Evolutionary conservation across 805 yeast species (phyloP).

Genomic region (Yarrowia porcina): DNA sequence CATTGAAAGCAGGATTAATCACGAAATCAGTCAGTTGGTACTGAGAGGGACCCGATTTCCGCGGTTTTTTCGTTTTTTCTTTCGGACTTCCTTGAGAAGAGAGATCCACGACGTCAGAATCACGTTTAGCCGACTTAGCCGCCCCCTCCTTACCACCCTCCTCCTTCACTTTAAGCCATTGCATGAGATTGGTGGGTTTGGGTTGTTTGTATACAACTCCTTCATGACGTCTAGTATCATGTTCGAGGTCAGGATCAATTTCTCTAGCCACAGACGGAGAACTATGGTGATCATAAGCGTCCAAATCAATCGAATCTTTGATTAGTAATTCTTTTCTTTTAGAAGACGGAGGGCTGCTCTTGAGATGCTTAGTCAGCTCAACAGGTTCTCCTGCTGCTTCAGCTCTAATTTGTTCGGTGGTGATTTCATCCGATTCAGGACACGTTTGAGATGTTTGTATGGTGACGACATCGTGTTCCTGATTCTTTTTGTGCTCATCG

Average conservation of each 20-base stretch:
- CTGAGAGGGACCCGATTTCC: not conserved
- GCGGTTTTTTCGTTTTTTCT: not conserved
- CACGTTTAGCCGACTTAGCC: not conserved
- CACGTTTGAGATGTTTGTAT: conserved; percentile 7
- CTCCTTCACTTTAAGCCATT: conserved; percentile 17
- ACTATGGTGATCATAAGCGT: not conserved
- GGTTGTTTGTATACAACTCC: conserved; percentile 7
- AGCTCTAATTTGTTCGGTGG: not conserved
- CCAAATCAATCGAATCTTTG: conserved; percentile 14
- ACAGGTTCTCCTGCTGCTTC: not conserved
- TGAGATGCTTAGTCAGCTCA: not conserved
- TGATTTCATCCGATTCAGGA: not conserved
- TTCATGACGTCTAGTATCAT: not conserved
- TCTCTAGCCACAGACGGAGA: conserved; percentile 12
- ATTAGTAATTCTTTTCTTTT: not conserved
- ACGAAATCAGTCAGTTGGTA: conserved; percentile 40
- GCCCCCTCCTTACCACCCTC: not conserved
- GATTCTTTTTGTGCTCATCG: too few species aligned
- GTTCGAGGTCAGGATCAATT: conserved; percentile 1
- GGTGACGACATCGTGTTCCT: not conserved
- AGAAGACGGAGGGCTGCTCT: not conserved
- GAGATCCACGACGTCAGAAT: not conserved
- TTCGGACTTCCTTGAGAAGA: not conserved
- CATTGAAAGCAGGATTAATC: conserved; percentile 39
- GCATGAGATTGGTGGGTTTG: conserved; percentile 2